Conservation (phyloP, 805 yeast genomes). For the Myxozyma geophila region DNA sequence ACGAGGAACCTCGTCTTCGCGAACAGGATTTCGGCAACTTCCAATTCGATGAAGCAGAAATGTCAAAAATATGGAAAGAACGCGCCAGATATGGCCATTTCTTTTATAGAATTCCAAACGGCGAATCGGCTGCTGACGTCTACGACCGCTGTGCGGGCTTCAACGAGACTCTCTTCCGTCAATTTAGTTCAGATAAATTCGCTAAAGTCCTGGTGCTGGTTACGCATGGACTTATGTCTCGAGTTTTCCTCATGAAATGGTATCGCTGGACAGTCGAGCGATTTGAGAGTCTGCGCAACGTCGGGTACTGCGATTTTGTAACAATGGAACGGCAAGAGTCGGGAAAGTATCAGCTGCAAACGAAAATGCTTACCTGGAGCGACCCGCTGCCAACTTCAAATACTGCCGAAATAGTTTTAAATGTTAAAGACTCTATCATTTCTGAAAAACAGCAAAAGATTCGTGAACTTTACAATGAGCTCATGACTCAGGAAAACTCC, state of each 20-base stretch:
- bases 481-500: conserved; percentile 3
- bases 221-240: conserved; percentile 92
- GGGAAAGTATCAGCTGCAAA: conserved; percentile 58
- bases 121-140: conserved; percentile 96
- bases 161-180: conserved; percentile 83
- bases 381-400: conserved; percentile 44
- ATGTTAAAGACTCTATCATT: neutral
- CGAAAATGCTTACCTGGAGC: conserved; percentile 74
- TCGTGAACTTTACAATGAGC: conserved; percentile 1
- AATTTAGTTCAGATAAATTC: conserved; percentile 68
- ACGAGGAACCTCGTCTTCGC: conserved; percentile 89
- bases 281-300: conserved; percentile 80
- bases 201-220: conserved; percentile 84
- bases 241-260: conserved; percentile 94
- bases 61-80: conserved; percentile 82
- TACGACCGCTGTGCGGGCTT: conserved; percentile 89
- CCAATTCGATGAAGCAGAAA: conserved; percentile 71
- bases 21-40: conserved; percentile 96
- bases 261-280: conserved; percentile 89
- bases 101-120: conserved; percentile 88
- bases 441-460: conserved; percentile 14
- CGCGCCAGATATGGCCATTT: conserved; percentile 87
- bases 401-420: neutral
- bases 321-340: conserved; percentile 68
- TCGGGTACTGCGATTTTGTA: conserved; percentile 82